Base-by-base conservation (phyloP, 2,329 filamentous ascomycete species). In the Colletotrichum noveboracense region DNA sequence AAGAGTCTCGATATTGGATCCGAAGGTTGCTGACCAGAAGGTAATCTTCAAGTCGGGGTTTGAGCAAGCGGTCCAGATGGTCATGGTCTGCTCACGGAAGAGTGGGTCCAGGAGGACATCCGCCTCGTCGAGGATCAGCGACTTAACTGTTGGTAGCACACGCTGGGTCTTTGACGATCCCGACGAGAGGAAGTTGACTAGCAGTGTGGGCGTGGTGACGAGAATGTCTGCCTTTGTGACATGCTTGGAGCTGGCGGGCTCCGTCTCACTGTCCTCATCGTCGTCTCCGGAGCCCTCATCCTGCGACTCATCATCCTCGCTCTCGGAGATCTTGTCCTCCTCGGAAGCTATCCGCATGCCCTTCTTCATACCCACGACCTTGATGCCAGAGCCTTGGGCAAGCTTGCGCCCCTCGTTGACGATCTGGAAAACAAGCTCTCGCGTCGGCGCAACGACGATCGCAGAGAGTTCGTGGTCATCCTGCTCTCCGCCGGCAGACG, bases 21-120 rank as follows among this genome's bases (percentile, higher is more conserved):
- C 95, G 93, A 99, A 98, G 0, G 97, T 99, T 16, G 97, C 97
- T 16, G 97, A 98, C 96, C 96, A 99, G 76, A 98, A 93, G 12
- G 94, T 95, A 5, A 95, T 89, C 28, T 93, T 91, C 10, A 98
- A 87, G n/a, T 89, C 85, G 5, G 91, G 88, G 78, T 93, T 93
- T 4, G 88, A 92, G 83, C 96, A 96, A 5, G 94, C 91, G 56
- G 91, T 91, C 96, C 96, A 98, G 77, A 98, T 93, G 6, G 91
- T 90, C 48, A 97, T 88, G 0, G 96, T 98, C 83, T 98, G 96
- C 26, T 97, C 94, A 73, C 94, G 91, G 87, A 99, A 99, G 7
- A 98, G 88, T 18, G 94, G 93, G 80, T 98, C 96, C 13, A 99
- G 91, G 7, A 99, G 93, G 16, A 98, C 96, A 83, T 99, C 97